These are phyloP conservation scores for Nissolia schottii DNA, from an alignment of 306 rosid genomes.

Conservation along the genomic window DNA sequence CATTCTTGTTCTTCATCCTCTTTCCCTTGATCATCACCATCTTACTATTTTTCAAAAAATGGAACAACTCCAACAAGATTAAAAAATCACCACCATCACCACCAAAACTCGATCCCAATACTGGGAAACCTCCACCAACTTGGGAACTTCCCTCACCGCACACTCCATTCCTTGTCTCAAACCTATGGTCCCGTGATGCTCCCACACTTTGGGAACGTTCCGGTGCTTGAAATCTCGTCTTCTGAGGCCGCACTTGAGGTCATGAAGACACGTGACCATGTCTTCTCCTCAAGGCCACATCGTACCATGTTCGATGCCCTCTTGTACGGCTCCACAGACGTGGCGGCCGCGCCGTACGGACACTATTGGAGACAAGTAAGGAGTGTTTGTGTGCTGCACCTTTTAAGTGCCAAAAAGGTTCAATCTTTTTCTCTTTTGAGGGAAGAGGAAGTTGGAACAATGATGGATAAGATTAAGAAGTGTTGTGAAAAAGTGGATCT, in stretches of 20 bases:
- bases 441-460: conserved; percentile 9
- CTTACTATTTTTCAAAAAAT: background rate
- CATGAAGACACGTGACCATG: background rate
- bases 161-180: background rate
- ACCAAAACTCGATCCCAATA: background rate
- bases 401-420: conserved; percentile 18
- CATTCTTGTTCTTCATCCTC: background rate
- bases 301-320: conserved; percentile 18
- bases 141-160: background rate
- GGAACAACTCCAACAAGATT: background rate
- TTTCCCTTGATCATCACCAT: background rate
- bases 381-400: conserved; percentile 15
- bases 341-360: background rate
- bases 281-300: conserved; percentile 6
- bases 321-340: conserved; percentile 10
- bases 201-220: background rate
- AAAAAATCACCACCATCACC: background rate
- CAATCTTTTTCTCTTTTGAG: conserved; percentile 6
- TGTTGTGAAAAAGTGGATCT: background rate
- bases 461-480: conserved; percentile 17
- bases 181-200: background rate
- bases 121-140: conserved; percentile 14
- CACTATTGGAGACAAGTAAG: conserved; percentile 26
- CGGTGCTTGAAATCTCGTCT: background rate
- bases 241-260: conserved; percentile 4